Evolutionary conservation across 768 basidiomycete genomes (phyloP), one percentile per base, ranked within the genome.

Genomic region (Dendrothele bispora): DNA sequence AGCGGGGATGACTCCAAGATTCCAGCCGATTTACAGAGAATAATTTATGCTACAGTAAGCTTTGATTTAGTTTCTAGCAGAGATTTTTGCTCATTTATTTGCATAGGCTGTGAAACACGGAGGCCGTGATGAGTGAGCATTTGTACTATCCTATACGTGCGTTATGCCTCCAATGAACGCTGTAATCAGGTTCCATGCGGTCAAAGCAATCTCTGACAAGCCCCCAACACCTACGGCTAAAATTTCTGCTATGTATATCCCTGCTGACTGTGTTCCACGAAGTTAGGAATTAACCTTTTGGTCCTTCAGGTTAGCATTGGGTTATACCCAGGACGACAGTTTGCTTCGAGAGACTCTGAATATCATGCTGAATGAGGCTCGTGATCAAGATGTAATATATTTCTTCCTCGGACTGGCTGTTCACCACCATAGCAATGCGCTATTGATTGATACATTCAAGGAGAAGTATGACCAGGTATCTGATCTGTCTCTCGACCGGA

Each of bases 1-100:
- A 88, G 82, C 12, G 80, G 80, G 10, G 89, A 95, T 59, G 80
- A 86, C 56, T 85, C 84, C 0, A 72, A 66, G 44, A 90, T 98
- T 54, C 90, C 91, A 6, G 78, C 82, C 22, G 95, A 98, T 67
- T 67, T 98, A 38, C 78, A 86, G 55, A 59, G 71, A 24, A 66
- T 75, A 34, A 80, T 80, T 34, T 84, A 74, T 63, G 55, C 61
- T 24, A 72, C 67, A 42, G 86, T 87, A 54, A 12, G 78, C 60
- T 30, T 43, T 35, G 32, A 32, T 46, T 18, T 49, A 32, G 4
- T 10, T 41, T 3, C 20, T 28, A 20, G 20, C 21, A 18, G 32
- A 5, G 24, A 6, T 43, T 5, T 43, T 21, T 27, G 26, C 45
- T 58, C 22, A 34, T 30, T 26, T 30, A 35, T 15, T 28, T 39